Evolutionary conservation across 305 asterid species (phyloP).

Genomic region (Fraxinus ornus): DNA sequence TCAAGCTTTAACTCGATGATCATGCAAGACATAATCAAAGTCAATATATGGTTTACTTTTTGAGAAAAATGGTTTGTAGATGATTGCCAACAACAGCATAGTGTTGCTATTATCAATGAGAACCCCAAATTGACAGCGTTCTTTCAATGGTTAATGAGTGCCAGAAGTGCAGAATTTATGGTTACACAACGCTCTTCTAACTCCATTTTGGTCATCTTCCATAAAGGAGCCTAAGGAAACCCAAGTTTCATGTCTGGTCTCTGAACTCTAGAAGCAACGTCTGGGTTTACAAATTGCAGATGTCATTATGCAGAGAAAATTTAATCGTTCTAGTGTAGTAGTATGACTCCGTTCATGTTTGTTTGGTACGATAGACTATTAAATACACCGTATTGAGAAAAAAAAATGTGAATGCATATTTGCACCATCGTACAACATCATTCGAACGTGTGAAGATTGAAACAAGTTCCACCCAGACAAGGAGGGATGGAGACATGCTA

Average conservation of each 20-base stretch:
- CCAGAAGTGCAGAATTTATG: neutral
- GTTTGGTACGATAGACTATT: neutral
- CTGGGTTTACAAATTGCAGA: neutral
- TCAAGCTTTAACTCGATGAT: neutral
- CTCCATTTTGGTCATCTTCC: neutral
- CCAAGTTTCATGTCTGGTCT: neutral
- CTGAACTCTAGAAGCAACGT: neutral
- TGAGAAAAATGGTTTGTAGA: neutral
- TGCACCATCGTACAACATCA: neutral
- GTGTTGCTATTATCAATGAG: neutral
- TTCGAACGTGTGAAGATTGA: neutral
- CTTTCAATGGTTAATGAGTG: neutral
- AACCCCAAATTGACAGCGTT: neutral
- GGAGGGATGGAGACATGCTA: neutral
- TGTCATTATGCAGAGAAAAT: neutral
- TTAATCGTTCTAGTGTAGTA: neutral
- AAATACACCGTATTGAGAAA: too few relatives aligned
- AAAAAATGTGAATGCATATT: neutral
- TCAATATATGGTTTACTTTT: neutral
- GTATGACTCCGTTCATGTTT: neutral
- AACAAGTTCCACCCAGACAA: neutral
- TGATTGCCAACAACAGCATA: neutral
- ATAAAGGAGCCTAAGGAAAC: neutral
- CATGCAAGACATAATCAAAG: neutral
- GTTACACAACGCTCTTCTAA: neutral